phyloP scores from a whole-genome alignment of 306 rosid genomes.

The barrel medic (Medicago truncatula) region MtrunA17r5.0-ANR NC_053044.1:25100001-25100500 shows the following conservation, averaged over 20 bases:
- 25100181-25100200: constrained; percentile 44
- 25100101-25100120: constrained; percentile 71
- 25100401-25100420: constrained; percentile 9
- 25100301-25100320: constrained; percentile 85
- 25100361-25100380: constrained; percentile 68
- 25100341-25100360: constrained; percentile 96
- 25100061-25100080: no score
- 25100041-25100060: no score
- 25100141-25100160: constrained; percentile 81
- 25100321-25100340: constrained; percentile 84
- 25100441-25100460: constrained; percentile 85
- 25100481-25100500: constrained; percentile 93
- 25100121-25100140: constrained; percentile 56
- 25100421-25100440: constrained; percentile 31
- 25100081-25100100: constrained; percentile 12
- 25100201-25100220: neutral
- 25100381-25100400: neutral
- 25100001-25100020: no score
- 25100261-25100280: constrained; percentile 63
- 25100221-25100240: neutral
- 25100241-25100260: constrained; percentile 15
- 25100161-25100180: constrained; percentile 81
- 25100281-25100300: constrained; percentile 73
- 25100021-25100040: no score
- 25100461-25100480: constrained; percentile 95